Evolutionary conservation across 2,329 filamentous ascomycete species (phyloP).

Genomic region (Myriosclerotinia curreyana): DNA sequence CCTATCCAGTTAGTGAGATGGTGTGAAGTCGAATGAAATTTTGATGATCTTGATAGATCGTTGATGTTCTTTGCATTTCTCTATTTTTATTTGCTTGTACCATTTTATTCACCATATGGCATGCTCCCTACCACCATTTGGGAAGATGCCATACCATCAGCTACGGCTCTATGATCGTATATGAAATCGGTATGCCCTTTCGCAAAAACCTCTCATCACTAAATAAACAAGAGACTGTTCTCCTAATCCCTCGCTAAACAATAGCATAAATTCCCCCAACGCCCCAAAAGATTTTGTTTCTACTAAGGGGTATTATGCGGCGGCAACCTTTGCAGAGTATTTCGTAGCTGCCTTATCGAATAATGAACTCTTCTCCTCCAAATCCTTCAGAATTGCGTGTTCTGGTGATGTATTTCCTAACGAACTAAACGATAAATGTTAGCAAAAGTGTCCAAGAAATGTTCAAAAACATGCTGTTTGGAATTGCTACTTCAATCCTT

Average conservation of each 20-base stretch:
- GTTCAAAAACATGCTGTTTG: neutral
- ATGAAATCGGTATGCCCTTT: neutral
- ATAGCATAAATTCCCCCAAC: constrained; percentile 5
- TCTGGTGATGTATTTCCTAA: constrained; percentile 59
- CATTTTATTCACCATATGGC: neutral
- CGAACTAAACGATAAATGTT: constrained; percentile 42
- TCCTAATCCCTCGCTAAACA: constrained; percentile 11
- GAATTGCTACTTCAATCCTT: neutral
- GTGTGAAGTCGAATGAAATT: neutral
- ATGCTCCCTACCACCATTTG: neutral
- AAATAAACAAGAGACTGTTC: neutral
- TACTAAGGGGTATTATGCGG: constrained; percentile 27
- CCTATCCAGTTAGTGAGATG: neutral
- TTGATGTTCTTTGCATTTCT: constrained; percentile 1
- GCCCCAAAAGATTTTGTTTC: constrained; percentile 4
- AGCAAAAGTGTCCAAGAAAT: constrained; percentile 19
- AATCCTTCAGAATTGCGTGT: constrained; percentile 69
- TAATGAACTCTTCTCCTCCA: constrained; percentile 79
- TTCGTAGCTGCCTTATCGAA: constrained; percentile 86
- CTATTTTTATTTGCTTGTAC: neutral
- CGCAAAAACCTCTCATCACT: neutral
- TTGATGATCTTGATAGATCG: neutral
- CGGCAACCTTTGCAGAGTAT: constrained; percentile 73
- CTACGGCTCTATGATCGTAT: neutral
- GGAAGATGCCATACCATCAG: neutral